These are phyloP conservation scores for Vigna hirtella DNA, from an alignment of 306 rosid genomes.

Conservation along the genomic window DNA sequence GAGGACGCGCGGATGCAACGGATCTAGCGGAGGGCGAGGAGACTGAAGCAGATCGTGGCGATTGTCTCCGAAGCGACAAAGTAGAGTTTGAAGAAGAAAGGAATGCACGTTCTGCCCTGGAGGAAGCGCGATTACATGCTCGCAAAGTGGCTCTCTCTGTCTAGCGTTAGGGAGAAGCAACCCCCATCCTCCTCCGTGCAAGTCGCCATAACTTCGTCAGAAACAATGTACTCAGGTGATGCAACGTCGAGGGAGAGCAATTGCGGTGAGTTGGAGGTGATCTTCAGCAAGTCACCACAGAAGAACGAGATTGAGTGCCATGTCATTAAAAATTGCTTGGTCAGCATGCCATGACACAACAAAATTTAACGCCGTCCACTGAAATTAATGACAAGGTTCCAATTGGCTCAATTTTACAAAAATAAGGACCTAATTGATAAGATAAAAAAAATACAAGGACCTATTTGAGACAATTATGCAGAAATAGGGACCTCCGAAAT, in stretches of 20 bases:
- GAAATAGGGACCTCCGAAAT: too few relatives aligned
- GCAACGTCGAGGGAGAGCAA: slow-evolving; percentile 43
- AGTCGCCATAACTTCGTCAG: neutral
- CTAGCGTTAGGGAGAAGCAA: slow-evolving; percentile 37
- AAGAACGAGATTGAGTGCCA: neutral
- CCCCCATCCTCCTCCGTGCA: slow-evolving; percentile 17
- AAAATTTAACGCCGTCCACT: too few relatives aligned
- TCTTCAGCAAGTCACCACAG: slow-evolving; percentile 65
- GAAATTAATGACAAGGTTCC: too few relatives aligned
- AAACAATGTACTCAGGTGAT: neutral
- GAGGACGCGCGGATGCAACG: too few relatives aligned
- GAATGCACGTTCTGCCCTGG: slow-evolving; percentile 98
- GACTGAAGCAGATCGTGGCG: slow-evolving; percentile 71
- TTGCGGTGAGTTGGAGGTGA: slow-evolving; percentile 72
- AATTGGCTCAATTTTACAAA: too few relatives aligned
- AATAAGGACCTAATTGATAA: too few relatives aligned
- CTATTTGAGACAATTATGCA: too few relatives aligned
- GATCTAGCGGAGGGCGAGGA: slow-evolving; percentile 54
- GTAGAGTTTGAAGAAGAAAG: slow-evolving; percentile 91
- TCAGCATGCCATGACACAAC: too few relatives aligned
- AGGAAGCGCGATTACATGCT: slow-evolving; percentile 85
- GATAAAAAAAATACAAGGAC: too few relatives aligned
- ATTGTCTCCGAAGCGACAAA: slow-evolving; percentile 84
- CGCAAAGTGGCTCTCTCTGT: slow-evolving; percentile 88
- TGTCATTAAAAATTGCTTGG: too few relatives aligned